A percentile compares a stretch with the other conserved stretches of the same genome.
Evolutionary conservation across 331 rosid genomes (phyloP).

Genomic region (Quercus phellos): DNA sequence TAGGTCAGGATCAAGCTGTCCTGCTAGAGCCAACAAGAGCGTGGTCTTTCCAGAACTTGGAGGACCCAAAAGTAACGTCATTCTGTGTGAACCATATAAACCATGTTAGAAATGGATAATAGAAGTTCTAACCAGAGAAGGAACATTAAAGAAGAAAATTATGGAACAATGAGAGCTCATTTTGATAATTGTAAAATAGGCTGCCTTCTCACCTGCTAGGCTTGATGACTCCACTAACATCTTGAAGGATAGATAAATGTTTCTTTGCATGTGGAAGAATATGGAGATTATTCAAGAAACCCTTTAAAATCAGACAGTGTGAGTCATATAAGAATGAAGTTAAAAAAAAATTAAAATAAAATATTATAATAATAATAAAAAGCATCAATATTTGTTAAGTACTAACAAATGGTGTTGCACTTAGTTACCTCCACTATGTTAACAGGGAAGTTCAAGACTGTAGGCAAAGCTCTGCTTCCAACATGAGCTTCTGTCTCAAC

Average conservation of each 20-base stretch:
- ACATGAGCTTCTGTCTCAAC: slow-evolving; percentile 52
- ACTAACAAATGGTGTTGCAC: background rate
- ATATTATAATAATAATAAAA: background rate
- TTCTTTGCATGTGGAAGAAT: slow-evolving; percentile 45
- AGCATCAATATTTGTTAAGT: background rate
- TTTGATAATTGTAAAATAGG: background rate
- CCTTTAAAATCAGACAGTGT: slow-evolving; percentile 23
- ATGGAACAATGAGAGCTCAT: background rate
- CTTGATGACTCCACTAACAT: slow-evolving; percentile 64
- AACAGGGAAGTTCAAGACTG: slow-evolving; percentile 35
- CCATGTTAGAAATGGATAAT: background rate
- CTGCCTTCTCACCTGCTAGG: slow-evolving; percentile 46
- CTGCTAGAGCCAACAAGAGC: slow-evolving; percentile 62
- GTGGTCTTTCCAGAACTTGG: slow-evolving; percentile 85
- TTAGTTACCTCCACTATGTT: slow-evolving; percentile 50
- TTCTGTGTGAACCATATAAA: slow-evolving; percentile 26
- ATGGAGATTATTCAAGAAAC: slow-evolving; percentile 35
- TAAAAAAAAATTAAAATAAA: background rate
- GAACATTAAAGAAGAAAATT: background rate
- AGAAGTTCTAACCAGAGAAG: background rate
- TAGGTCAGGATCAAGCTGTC: slow-evolving; percentile 51
- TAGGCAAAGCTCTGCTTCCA: slow-evolving; percentile 62
- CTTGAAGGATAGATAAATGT: slow-evolving; percentile 43
- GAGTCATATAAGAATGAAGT: background rate
- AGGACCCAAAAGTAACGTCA: slow-evolving; percentile 77